These are phyloP conservation scores for Borovskyia barvae DNA, from an alignment of 208 protist genomes.

Conservation along the genomic window DNA sequence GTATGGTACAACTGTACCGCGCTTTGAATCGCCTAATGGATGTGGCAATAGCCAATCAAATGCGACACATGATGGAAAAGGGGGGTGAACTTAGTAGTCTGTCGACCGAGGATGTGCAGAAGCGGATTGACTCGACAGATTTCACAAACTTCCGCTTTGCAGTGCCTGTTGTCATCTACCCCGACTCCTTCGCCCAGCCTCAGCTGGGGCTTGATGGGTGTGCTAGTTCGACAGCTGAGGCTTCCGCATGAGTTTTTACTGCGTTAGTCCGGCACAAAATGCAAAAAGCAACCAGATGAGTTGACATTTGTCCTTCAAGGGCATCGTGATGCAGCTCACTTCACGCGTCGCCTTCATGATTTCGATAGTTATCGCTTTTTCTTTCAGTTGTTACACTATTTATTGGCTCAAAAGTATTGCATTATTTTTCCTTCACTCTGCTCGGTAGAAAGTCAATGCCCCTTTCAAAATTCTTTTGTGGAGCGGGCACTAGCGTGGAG, in stretches of 20 bases:
- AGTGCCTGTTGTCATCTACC: slow-evolving; percentile 81
- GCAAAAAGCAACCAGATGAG: too few species aligned
- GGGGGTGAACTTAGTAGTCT: slow-evolving; percentile 33
- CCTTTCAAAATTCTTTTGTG: too few species aligned
- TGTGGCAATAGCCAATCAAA: slow-evolving; percentile 75
- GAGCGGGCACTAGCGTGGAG: too few species aligned
- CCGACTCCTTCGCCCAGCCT: slow-evolving; percentile 56
- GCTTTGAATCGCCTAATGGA: slow-evolving; percentile 83
- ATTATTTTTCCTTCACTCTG: slow-evolving; percentile 25
- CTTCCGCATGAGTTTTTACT: too few species aligned
- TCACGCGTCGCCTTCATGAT: too few species aligned
- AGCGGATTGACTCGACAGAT: slow-evolving; percentile 42
- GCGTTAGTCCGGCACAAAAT: too few species aligned
- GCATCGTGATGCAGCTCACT: too few species aligned
- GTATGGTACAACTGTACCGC: slow-evolving; percentile 89
- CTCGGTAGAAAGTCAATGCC: slow-evolving; percentile 7
- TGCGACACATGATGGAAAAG: slow-evolving; percentile 28
- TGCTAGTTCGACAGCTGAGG: background rate
- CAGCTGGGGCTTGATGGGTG: slow-evolving; percentile 58
- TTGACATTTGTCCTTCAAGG: too few species aligned
- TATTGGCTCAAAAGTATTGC: background rate
- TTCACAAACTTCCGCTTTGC: slow-evolving; percentile 65
- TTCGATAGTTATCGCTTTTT: too few species aligned
- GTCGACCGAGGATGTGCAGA: slow-evolving; percentile 53
- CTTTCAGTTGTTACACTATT: background rate